phyloP scores from a whole-genome alignment of 371 early-diverging fungal genomes.

The Mucor velutinosus region DNA sequence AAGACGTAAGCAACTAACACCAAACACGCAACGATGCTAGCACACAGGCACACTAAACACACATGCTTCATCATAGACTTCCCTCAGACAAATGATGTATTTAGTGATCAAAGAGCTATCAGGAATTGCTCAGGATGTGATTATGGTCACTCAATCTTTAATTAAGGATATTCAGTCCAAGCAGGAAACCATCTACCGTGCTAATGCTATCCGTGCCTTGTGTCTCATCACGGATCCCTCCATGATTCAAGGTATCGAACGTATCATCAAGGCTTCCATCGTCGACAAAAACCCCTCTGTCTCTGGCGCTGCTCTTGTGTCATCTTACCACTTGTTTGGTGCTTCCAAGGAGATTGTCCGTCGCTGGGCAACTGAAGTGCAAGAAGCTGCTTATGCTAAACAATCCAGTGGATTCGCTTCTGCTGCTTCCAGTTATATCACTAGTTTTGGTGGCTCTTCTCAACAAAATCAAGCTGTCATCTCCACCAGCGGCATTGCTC shows the following conservation, averaged over 20 bases:
- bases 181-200: conserved; percentile 86
- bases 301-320: conserved; percentile 92
- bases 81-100: conserved; percentile 95
- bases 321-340: conserved; percentile 84
- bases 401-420: conserved; percentile 53
- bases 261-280: conserved; percentile 95
- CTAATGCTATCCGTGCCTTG: conserved; percentile 95
- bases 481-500: conserved; percentile 77
- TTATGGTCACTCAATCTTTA: conserved; percentile 95
- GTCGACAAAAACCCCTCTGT: conserved; percentile 93
- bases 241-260: conserved; percentile 94
- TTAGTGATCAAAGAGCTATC: conserved; percentile 96
- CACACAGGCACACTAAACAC: neutral
- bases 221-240: conserved; percentile 94
- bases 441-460: conserved; percentile 51
- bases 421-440: conserved; percentile 58
- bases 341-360: conserved; percentile 83
- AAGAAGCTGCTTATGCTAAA: conserved; percentile 85
- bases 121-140: conserved; percentile 91
- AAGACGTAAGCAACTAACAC: conserved; percentile 72
- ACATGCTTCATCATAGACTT: conserved; percentile 55
- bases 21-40: too few relatives aligned
- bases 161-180: conserved; percentile 97
- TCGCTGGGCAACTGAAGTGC: conserved; percentile 90
- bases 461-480: conserved; percentile 51